A percentile compares a stretch with the other conserved stretches of the same genome.
Conservation (phyloP, 345 rosid genomes). For the Crucihimalaya himalaica region DNA sequence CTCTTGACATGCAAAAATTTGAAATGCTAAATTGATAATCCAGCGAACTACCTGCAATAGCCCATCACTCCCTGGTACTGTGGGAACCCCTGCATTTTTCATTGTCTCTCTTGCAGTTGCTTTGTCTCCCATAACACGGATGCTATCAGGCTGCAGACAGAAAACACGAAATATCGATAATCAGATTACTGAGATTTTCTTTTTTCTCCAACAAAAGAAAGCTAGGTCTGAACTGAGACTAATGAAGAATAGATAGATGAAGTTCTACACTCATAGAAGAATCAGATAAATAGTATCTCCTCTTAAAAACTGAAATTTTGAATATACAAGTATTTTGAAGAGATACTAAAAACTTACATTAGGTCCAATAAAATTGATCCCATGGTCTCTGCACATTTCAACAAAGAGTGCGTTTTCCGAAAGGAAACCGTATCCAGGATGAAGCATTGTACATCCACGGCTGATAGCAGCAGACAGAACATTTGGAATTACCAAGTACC, state of each 20-base stretch:
- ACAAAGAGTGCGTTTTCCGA: constrained; percentile 95
- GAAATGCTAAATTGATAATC: constrained; percentile 9
- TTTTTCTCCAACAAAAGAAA: background rate
- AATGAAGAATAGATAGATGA: background rate
- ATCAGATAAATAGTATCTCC: background rate
- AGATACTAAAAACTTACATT: constrained; percentile 54
- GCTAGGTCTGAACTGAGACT: background rate
- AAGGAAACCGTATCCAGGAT: constrained; percentile 99
- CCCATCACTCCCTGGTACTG: constrained; percentile 99
- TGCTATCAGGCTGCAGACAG: constrained; percentile 85
- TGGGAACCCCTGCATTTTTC: constrained; percentile 98
- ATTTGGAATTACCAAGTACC: constrained; percentile 85
- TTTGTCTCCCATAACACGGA: constrained; percentile 98
- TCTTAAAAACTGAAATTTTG: background rate
- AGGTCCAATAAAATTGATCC: constrained; percentile 97
- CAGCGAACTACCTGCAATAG: constrained; percentile 64
- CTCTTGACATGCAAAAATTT: background rate
- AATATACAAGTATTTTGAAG: background rate
- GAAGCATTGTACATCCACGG: constrained; percentile 91
- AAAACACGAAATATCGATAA: background rate
- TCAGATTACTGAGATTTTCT: background rate
- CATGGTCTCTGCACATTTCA: constrained; percentile 94
- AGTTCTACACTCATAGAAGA: background rate
- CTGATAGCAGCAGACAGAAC: constrained; percentile 93
- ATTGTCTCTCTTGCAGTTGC: constrained; percentile 97